Percentiles rank a stretch among this genome's conserved stretches.
Evolutionary conservation across 163 green algal species (phyloP).

Genomic region (Scenedesmus sp.): DNA sequence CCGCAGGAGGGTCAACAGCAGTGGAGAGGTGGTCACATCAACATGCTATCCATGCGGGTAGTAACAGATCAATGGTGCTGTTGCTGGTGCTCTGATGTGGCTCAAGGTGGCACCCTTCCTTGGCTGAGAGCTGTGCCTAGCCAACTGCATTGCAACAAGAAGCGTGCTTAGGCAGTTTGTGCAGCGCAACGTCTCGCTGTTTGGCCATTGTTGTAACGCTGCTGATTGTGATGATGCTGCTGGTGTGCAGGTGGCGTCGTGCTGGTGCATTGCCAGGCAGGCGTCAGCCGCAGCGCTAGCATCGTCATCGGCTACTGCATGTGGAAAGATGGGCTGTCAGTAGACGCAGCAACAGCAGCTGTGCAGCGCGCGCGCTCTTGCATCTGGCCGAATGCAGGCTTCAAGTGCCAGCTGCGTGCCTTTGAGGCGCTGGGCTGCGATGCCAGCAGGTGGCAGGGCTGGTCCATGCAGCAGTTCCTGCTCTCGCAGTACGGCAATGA

Average conservation of each 20-base stretch:
- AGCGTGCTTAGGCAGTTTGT: not conserved
- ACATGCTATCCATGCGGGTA: no score
- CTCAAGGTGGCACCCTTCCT: not conserved
- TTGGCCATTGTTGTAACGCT: no score
- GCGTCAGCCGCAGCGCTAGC: conserved; percentile 71
- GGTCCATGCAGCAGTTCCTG: conserved; percentile 24
- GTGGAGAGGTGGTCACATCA: no score
- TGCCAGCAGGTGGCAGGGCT: conserved; percentile 34
- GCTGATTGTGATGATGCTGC: not conserved
- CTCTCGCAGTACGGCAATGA: conserved; percentile 38
- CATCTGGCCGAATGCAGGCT: conserved; percentile 57
- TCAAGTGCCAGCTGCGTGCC: conserved; percentile 42
- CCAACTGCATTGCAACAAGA: not conserved
- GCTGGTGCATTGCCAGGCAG: conserved; percentile 77
- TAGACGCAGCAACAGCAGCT: not conserved
- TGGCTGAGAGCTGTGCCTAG: not conserved
- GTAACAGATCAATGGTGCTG: no score
- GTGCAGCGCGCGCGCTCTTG: conserved; percentile 32
- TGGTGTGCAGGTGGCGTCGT: conserved; percentile 32
- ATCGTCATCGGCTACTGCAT: conserved; percentile 79
- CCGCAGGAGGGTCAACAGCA: not conserved
- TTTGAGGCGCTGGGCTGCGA: conserved; percentile 29
- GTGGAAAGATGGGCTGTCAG: conserved; percentile 47
- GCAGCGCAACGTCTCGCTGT: no score
- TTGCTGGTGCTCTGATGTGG: no score